phyloP scores from a whole-genome alignment of 176 grass and related monocot genomes.

The Musa schizocarpa region DNA sequence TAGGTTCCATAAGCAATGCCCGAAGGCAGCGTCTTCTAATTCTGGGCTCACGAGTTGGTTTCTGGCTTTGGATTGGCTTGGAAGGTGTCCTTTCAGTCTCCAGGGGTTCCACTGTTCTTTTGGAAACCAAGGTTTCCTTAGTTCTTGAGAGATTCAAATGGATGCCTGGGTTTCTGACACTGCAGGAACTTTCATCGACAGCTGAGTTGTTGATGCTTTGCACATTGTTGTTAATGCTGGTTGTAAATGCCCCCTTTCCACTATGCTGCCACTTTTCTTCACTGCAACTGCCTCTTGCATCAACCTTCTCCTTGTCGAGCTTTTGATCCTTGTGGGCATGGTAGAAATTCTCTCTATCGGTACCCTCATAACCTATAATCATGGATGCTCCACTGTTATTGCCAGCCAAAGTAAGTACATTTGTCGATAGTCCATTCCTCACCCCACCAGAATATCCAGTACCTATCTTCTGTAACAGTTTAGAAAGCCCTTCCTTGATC shows the following conservation, averaged over 20 bases:
- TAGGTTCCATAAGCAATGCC: constrained; percentile 64
- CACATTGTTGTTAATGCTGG: constrained; percentile 79
- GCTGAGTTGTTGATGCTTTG: constrained; percentile 87
- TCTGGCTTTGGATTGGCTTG: constrained; percentile 3
- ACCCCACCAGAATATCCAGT: neutral
- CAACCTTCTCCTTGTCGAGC: too few species aligned
- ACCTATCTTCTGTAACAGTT: constrained; percentile 20
- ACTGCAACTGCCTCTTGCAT: neutral
- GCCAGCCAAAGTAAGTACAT: constrained; percentile 61
- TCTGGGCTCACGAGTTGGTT: constrained; percentile 14
- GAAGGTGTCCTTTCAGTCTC: constrained; percentile 4
- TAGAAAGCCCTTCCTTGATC: constrained; percentile 51
- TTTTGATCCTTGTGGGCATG: too few species aligned
- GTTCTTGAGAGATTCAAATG: constrained; percentile 35
- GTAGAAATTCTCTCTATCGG: neutral
- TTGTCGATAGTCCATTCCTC: constrained; percentile 16
- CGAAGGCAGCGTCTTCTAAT: constrained; percentile 64
- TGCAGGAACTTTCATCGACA: constrained; percentile 58
- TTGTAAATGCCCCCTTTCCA: constrained; percentile 3
- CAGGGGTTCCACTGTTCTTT: neutral
- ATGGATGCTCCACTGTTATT: constrained; percentile 74
- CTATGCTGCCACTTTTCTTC: neutral
- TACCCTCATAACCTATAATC: constrained; percentile 26
- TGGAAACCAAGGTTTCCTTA: neutral
- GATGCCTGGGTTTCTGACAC: constrained; percentile 51